A percentile compares a stretch with the other conserved stretches of the same genome.
These are phyloP conservation scores for Phytophthora brassicae DNA, from an alignment of 352 stramenopile genomes.

Conservation along the genomic window DNA sequence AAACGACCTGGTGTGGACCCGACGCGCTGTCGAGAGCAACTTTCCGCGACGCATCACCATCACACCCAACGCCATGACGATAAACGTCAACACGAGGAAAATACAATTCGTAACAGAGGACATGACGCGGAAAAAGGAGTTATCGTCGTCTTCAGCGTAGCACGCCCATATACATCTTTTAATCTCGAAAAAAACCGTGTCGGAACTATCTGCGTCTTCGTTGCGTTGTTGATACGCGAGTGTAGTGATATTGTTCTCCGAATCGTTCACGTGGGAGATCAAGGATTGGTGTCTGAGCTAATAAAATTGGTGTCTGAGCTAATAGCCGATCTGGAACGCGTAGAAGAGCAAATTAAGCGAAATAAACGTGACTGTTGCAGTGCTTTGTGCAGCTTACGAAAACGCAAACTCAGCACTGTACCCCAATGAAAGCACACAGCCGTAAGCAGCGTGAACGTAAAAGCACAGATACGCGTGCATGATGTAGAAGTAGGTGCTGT, in stretches of 20 bases:
- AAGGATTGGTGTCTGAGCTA: conserved; percentile 61
- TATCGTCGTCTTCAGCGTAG: conserved; percentile 69
- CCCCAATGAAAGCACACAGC: conserved; percentile 89
- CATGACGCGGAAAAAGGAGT: conserved; percentile 79
- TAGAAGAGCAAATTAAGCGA: conserved; percentile 81
- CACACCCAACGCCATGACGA: conserved; percentile 78
- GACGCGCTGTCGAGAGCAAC: conserved; percentile 71
- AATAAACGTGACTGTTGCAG: conserved; percentile 65
- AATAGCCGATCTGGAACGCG: conserved; percentile 69
- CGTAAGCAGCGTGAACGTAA: conserved; percentile 89
- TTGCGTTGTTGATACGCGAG: conserved; percentile 84
- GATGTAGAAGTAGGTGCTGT: conserved; percentile 83
- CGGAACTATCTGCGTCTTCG: conserved; percentile 45
- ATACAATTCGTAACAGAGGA: conserved; percentile 80
- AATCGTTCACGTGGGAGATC: conserved; percentile 74
- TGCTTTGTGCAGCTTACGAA: conserved; percentile 77
- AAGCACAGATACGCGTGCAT: conserved; percentile 75
- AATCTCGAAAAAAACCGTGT: conserved; percentile 85
- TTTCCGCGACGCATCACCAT: conserved; percentile 88
- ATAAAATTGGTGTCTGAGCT: too few relatives aligned
- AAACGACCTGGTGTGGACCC: conserved; percentile 68
- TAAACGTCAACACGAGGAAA: conserved; percentile 74
- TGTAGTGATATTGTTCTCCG: conserved; percentile 65
- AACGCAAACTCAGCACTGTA: conserved; percentile 74
- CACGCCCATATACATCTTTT: conserved; percentile 83